Conservation (phyloP, 768 basidiomycete species). For the Lentinula detonsa region DNA sequence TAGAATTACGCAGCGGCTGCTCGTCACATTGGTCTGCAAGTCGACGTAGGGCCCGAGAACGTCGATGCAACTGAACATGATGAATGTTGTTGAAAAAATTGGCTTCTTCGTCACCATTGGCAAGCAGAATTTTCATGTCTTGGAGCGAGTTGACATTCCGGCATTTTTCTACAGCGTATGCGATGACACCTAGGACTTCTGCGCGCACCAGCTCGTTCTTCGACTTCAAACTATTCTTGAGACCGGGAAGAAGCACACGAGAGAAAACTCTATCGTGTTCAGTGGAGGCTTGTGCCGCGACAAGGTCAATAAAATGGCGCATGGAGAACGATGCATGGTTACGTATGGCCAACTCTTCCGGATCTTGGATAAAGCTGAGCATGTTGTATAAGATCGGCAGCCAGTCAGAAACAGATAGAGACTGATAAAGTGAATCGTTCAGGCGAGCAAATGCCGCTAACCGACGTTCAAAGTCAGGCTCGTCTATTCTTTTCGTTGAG, state of each 20-base stretch:
- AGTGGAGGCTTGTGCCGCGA: constrained; percentile 32
- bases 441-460: constrained; percentile 67
- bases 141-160: constrained; percentile 51
- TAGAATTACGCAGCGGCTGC: constrained; percentile 58
- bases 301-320: constrained; percentile 69
- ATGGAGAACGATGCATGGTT: constrained; percentile 74
- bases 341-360: constrained; percentile 80
- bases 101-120: constrained; percentile 87
- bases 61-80: constrained; percentile 89
- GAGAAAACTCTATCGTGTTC: constrained; percentile 54
- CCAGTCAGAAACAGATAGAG: constrained; percentile 62
- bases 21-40: constrained; percentile 72
- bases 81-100: constrained; percentile 96
- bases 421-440: constrained; percentile 57
- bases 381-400: constrained; percentile 77
- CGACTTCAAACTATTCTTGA: constrained; percentile 75
- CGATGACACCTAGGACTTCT: constrained; percentile 76
- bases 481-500: constrained; percentile 75
- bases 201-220: constrained; percentile 83
- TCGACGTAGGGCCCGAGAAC: constrained; percentile 80
- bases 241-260: constrained; percentile 63
- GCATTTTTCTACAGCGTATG: constrained; percentile 66
- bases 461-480: constrained; percentile 89
- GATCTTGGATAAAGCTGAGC: constrained; percentile 83
- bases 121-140: constrained; percentile 79